Percentiles rank a stretch among this genome's conserved stretches.
These are phyloP conservation scores for Neofusicoccum ribis DNA, from an alignment of 2,329 filamentous ascomycete genomes.

Conservation along the genomic window DNA sequence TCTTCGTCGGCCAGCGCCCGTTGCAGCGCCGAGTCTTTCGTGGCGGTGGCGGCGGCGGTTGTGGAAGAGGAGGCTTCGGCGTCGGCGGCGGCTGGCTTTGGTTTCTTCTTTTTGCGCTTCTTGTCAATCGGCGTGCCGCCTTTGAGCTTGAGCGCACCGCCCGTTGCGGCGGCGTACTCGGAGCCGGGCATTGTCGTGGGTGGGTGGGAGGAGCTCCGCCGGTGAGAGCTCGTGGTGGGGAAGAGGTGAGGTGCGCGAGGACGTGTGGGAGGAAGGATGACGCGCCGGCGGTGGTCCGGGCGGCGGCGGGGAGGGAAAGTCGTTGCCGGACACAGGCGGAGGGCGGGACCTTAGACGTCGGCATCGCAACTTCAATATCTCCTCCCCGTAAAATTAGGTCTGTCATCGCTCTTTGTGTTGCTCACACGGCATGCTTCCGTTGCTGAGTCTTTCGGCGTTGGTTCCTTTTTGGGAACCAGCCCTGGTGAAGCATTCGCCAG, in stretches of 20 bases:
- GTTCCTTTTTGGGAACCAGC: too few relatives aligned
- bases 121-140: conserved; percentile 68
- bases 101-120: conserved; percentile 56
- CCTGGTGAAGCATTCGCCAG: too few relatives aligned
- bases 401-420: too few relatives aligned
- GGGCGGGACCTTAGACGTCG: too few relatives aligned
- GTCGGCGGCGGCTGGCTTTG: conserved; percentile 21
- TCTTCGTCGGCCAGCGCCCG: conserved; percentile 31
- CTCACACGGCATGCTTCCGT: too few relatives aligned
- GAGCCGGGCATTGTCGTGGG: conserved; percentile 5
- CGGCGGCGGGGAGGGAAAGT: not conserved
- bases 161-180: conserved; percentile 46
- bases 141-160: conserved; percentile 83
- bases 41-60: not conserved
- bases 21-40: conserved; percentile 1
- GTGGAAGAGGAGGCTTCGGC: conserved; percentile 23
- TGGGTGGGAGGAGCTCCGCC: too few relatives aligned
- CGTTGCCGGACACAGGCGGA: too few relatives aligned
- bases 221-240: not conserved
- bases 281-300: not conserved
- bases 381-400: too few relatives aligned
- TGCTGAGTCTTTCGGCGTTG: too few relatives aligned
- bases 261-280: not conserved
- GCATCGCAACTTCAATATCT: too few relatives aligned
- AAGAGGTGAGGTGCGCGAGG: not conserved